Evolutionary conservation across 306 rosid species (phyloP).

Genomic region (Luffa acutangula): DNA sequence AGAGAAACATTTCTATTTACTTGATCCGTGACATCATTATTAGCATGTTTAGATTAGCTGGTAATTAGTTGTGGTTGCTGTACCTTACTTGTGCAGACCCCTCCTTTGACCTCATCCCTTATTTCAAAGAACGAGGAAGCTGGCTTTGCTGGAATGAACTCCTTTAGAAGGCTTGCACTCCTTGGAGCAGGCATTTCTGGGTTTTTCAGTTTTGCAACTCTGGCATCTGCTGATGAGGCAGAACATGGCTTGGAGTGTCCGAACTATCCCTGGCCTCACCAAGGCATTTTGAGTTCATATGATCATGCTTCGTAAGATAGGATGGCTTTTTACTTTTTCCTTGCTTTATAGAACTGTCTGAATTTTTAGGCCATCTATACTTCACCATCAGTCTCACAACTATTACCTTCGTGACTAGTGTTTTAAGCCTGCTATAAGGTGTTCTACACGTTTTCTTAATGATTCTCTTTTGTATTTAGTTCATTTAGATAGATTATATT

Average conservation of each 20-base stretch:
- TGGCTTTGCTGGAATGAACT: slow-evolving; percentile 44
- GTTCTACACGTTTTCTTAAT: neutral
- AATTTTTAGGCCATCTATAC: neutral
- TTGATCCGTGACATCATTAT: neutral
- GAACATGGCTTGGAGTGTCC: slow-evolving; percentile 91
- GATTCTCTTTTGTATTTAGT: neutral
- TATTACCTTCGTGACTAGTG: neutral
- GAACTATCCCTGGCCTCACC: slow-evolving; percentile 98
- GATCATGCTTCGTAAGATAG: slow-evolving; percentile 89
- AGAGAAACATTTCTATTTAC: neutral
- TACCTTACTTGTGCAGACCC: slow-evolving; percentile 31
- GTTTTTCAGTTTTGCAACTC: slow-evolving; percentile 59
- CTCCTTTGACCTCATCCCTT: slow-evolving; percentile 42
- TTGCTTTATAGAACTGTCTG: neutral
- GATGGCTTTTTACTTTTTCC: neutral
- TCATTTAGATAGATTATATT: neutral
- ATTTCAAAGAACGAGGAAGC: slow-evolving; percentile 41
- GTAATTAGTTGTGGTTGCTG: slow-evolving; percentile 1
- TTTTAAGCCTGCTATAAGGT: neutral
- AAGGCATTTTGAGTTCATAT: slow-evolving; percentile 92
- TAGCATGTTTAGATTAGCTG: neutral
- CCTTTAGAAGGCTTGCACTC: slow-evolving; percentile 76
- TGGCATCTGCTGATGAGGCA: slow-evolving; percentile 91
- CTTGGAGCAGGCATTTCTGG: slow-evolving; percentile 87
- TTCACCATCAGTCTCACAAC: neutral